A percentile compares a stretch with the other conserved stretches of the same genome.
phyloP scores from a whole-genome alignment of 306 rosid species.

The Rubus parviflorus region DNA sequence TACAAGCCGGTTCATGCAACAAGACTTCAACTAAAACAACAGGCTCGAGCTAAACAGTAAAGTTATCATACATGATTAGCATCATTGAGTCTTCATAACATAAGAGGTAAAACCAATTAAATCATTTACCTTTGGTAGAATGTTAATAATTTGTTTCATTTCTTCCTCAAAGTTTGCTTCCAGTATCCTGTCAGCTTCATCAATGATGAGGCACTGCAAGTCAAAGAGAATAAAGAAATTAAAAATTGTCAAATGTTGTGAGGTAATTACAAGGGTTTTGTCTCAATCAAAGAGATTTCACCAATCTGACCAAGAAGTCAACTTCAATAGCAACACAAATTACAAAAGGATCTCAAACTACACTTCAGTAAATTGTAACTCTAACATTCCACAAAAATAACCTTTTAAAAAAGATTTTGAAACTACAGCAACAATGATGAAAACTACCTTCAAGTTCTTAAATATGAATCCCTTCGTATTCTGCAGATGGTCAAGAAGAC shows the following conservation, averaged over 20 bases:
- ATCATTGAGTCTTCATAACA: not conserved
- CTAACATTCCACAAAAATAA: not conserved
- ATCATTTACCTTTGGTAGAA: constrained; percentile 73
- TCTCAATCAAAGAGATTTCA: not conserved
- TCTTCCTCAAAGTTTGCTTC: constrained; percentile 97
- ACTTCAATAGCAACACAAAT: not conserved
- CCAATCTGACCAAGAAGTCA: not conserved
- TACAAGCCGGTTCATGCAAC: not conserved
- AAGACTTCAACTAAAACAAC: not conserved
- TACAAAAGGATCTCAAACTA: not conserved
- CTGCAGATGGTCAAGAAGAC: constrained; percentile 93
- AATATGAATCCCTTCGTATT: constrained; percentile 75
- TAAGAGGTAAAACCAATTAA: not conserved
- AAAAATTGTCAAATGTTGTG: not conserved
- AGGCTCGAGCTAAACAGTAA: not conserved
- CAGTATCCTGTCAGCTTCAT: constrained; percentile 97
- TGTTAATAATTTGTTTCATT: constrained; percentile 80
- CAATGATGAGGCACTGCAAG: constrained; percentile 82
- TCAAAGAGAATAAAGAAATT: not conserved
- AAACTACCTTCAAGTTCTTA: constrained; percentile 67
- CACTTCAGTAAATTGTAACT: not conserved
- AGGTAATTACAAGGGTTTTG: not conserved
- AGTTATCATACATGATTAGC: not conserved
- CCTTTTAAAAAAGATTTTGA: not conserved
- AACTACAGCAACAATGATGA: not conserved